Percentiles rank a stretch among this genome's conserved stretches.
Evolutionary conservation across 1,139 yeast species (phyloP).

Genomic region (Lodderomyces theae): DNA sequence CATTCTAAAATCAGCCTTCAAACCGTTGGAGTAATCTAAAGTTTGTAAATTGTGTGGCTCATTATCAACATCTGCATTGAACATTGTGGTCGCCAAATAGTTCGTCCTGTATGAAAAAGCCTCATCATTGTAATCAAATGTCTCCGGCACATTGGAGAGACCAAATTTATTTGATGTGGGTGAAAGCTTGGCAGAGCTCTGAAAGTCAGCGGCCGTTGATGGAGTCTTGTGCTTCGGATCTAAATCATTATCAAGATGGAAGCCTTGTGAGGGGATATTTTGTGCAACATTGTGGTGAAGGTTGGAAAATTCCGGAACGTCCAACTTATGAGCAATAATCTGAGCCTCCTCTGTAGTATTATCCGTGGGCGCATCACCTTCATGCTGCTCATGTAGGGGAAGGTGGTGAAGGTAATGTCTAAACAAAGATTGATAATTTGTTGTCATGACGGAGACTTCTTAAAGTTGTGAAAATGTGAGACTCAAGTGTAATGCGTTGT

Average conservation of each 20-base stretch:
- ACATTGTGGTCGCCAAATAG: conserved; percentile 4
- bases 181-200: too few species aligned
- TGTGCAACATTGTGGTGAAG: too few species aligned
- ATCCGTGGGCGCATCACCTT: not conserved
- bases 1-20: not conserved
- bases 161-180: not conserved
- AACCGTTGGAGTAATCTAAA: not conserved
- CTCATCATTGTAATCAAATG: conserved; percentile 23
- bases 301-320: too few species aligned
- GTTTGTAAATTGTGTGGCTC: not conserved
- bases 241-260: too few species aligned
- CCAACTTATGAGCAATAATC: too few species aligned
- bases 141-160: conserved; percentile 14
- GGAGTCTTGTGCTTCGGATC: too few species aligned
- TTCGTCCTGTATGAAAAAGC: conserved; percentile 19
- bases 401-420: conserved; percentile 8
- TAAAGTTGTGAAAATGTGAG: not conserved
- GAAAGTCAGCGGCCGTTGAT: too few species aligned
- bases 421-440: conserved; percentile 15
- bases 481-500: too few species aligned
- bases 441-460: conserved; percentile 10
- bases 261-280: too few species aligned
- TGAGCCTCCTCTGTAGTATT: too few species aligned
- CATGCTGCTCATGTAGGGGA: not conserved
- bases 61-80: not conserved